Evolutionary conservation across 2,329 filamentous ascomycete species (phyloP).

Genomic region (Penicillium sp.): DNA sequence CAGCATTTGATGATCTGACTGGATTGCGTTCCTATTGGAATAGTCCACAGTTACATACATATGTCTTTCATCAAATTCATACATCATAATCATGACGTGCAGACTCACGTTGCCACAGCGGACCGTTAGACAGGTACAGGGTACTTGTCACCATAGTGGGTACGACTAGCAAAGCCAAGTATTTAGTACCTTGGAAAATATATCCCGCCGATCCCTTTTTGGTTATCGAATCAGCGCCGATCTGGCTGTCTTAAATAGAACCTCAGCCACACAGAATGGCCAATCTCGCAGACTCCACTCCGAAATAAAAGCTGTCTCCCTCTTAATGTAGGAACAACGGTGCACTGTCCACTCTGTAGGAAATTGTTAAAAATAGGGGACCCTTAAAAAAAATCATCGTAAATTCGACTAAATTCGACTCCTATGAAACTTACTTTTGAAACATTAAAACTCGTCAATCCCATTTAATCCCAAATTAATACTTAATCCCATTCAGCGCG

Average conservation of each 20-base stretch:
- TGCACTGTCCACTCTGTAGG: not conserved
- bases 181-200: conserved; percentile 1
- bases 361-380: not conserved
- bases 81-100: conserved; percentile 14
- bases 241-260: conserved; percentile 4
- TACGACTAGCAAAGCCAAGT: not conserved
- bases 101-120: conserved; percentile 9
- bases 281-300: not conserved
- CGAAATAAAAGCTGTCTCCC: not conserved
- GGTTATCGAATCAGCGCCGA: not conserved
- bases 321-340: not conserved
- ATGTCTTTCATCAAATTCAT: not conserved
- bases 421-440: not conserved
- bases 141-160: not conserved
- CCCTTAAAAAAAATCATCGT: not conserved
- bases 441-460: not conserved
- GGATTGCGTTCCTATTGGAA: not conserved
- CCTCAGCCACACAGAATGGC: conserved; percentile 2
- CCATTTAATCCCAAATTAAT: not conserved
- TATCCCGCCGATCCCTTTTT: not conserved
- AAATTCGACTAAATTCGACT: no score
- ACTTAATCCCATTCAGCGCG: conserved; percentile 2
- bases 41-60: not conserved
- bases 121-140: not conserved
- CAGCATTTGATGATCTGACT: not conserved